A percentile compares a stretch with the other conserved stretches of the same genome.
Evolutionary conservation across 257 asterid genomes (phyloP).

Genomic region (Avicennia marina): DNA sequence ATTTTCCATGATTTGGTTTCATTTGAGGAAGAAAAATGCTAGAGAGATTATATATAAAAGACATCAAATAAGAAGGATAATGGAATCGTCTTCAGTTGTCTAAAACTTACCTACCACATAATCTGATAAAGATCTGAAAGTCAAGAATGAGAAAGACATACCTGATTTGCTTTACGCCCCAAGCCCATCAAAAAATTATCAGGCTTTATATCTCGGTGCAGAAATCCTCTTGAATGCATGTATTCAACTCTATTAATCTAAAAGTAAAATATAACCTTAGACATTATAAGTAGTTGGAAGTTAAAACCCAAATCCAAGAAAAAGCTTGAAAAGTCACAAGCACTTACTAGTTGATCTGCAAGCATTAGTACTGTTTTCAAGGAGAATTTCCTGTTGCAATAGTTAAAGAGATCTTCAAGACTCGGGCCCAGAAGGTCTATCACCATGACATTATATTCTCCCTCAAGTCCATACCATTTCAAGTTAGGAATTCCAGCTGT

Average conservation of each 20-base stretch:
- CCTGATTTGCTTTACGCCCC: slow-evolving; percentile 98
- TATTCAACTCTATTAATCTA: slow-evolving; percentile 94
- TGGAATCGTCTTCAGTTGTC: no score
- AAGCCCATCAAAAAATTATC: slow-evolving; percentile 93
- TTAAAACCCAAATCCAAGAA: background rate
- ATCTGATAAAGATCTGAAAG: background rate
- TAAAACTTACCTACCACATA: no score
- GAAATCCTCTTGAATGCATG: slow-evolving; percentile 96
- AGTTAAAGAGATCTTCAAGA: slow-evolving; percentile 78
- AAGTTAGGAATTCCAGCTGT: slow-evolving; percentile 68
- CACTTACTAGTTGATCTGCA: slow-evolving; percentile 84
- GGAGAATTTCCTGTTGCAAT: slow-evolving; percentile 70
- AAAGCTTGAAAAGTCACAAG: background rate
- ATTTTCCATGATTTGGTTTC: no score
- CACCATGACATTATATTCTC: slow-evolving; percentile 70
- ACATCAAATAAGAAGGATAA: no score
- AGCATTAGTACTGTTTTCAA: slow-evolving; percentile 81
- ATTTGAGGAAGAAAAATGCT: no score
- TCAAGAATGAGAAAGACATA: slow-evolving; percentile 21
- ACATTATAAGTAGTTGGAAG: background rate
- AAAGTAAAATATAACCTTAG: slow-evolving; percentile 6
- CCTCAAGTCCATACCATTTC: slow-evolving; percentile 85
- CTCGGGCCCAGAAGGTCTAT: slow-evolving; percentile 88
- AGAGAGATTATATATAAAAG: no score
- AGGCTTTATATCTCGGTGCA: slow-evolving; percentile 96